phyloP scores from a whole-genome alignment of 140 eudicot species.

The Cichorium intybus region DNA sequence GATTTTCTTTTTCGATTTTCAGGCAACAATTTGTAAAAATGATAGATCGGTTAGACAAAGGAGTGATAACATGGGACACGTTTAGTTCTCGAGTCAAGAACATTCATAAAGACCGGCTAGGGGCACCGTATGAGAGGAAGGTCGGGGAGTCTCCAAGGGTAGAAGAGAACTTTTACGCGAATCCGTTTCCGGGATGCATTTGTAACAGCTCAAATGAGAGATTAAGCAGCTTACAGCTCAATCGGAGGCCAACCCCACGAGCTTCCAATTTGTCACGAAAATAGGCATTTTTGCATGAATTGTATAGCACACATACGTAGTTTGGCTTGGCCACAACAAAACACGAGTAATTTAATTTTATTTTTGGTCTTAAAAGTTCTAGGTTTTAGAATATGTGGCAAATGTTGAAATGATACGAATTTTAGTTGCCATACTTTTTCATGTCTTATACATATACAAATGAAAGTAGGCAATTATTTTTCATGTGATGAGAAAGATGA shows the following conservation, averaged over 20 bases:
- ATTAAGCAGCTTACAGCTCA: background rate
- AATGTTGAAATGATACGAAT: background rate
- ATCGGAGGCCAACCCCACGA: slow-evolving; percentile 24
- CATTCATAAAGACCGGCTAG: slow-evolving; percentile 55
- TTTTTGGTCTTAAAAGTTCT: background rate
- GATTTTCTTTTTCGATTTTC: slow-evolving; percentile 8
- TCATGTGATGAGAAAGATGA: slow-evolving; percentile 13
- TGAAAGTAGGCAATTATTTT: slow-evolving; percentile 4
- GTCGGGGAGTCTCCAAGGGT: slow-evolving; percentile 53
- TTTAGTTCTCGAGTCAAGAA: slow-evolving; percentile 54
- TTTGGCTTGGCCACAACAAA: slow-evolving; percentile 11
- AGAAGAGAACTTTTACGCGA: slow-evolving; percentile 89
- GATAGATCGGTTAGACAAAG: slow-evolving; percentile 67
- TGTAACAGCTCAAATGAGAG: slow-evolving; percentile 37
- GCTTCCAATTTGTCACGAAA: slow-evolving; percentile 21
- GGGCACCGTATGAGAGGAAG: slow-evolving; percentile 60
- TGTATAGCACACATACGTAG: slow-evolving; percentile 13
- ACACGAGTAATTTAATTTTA: background rate
- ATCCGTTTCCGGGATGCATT: slow-evolving; percentile 87
- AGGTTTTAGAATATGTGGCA: slow-evolving; percentile 2
- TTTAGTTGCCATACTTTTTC: background rate
- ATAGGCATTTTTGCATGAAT: slow-evolving; percentile 8
- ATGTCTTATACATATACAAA: background rate
- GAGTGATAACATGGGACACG: slow-evolving; percentile 56
- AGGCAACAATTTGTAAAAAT: slow-evolving; percentile 59